These are phyloP conservation scores for Cynanchum wilfordii DNA, from an alignment of 257 asterid genomes.

Conservation along the genomic window DNA sequence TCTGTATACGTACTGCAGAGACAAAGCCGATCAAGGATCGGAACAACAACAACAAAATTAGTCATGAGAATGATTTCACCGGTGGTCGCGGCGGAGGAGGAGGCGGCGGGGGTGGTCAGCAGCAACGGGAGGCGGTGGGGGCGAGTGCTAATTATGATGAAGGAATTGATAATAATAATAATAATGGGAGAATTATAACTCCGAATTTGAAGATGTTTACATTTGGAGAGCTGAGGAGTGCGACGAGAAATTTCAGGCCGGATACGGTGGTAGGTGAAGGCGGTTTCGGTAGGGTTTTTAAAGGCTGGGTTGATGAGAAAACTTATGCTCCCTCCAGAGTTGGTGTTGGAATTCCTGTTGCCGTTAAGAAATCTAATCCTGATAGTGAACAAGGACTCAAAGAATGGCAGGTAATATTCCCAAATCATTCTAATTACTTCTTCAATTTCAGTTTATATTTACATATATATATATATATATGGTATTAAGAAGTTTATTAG, in stretches of 20 bases:
- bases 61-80: not conserved
- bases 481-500: not conserved
- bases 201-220: constrained; percentile 33
- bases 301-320: constrained; percentile 42
- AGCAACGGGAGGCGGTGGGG: not conserved
- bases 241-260: constrained; percentile 35
- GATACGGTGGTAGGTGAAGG: constrained; percentile 45
- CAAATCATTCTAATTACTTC: not conserved
- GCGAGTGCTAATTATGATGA: not conserved
- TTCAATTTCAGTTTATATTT: not conserved
- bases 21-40: not conserved
- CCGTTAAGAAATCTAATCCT: constrained; percentile 78
- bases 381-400: constrained; percentile 85
- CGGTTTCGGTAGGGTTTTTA: constrained; percentile 42
- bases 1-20: not conserved
- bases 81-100: not conserved
- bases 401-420: constrained; percentile 75
- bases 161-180: not conserved
- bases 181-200: constrained; percentile 17
- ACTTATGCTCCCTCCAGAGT: constrained; percentile 61
- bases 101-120: not conserved
- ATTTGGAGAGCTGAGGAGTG: constrained; percentile 24
- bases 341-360: constrained; percentile 78
- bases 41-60: not conserved
- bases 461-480: too few relatives aligned